Base-by-base conservation (phyloP, 192 early-diverging fungal genomes). In the Geranomyces variabilis region DNA sequence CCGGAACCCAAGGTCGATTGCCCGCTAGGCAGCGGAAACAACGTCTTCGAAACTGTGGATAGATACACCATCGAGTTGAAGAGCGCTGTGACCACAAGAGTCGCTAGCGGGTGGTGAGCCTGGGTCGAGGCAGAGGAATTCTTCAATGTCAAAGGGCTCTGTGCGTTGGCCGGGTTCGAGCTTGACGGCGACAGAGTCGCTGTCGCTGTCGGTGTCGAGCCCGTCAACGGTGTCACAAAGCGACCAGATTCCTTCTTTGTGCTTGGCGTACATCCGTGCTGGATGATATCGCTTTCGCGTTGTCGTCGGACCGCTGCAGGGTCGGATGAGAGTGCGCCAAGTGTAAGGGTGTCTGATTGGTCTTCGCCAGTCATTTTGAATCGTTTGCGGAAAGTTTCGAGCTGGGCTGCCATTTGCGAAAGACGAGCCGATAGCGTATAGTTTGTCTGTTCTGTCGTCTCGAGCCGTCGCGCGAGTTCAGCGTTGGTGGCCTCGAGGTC, bases 401-500 rank as follows among this genome's bases (percentile, higher is more conserved):
- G 47, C 29, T 69, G 74, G 15, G 66, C 22, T 0, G 71, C 75
- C 21, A 76, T 57, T 14, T 62, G 28, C 29, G 75, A 63, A 31
- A 74, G 49, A 12, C 59, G 48, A 29, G 63, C 17, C 19, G 24
- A 51, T 21, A 77, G 66, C 26, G 66, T 47, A 15, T 28, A 19
- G 36, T 77, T 77, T 22, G 41, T 55, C 8, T 44, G 33, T 59
- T 77, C 76, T 45, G 57, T 34, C 26, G 26, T 44, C 28, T 69
- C 41, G 46, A 77, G 57, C 8, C 76, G 61, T 24, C 28, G 10
- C 15, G 22, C 14, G 14, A 77, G 67, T 17, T 41, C 30, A 3
- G 53, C 67, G 47, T 71, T 77, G 21, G 53, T 69, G 36, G 74
- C 65, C 71, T 90, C 75, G 41, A 80, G 63, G 28, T 74, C 67